Base-by-base conservation (phyloP, 2,329 filamentous ascomycete genomes). In the Emericellopsis atlantica region DNA sequence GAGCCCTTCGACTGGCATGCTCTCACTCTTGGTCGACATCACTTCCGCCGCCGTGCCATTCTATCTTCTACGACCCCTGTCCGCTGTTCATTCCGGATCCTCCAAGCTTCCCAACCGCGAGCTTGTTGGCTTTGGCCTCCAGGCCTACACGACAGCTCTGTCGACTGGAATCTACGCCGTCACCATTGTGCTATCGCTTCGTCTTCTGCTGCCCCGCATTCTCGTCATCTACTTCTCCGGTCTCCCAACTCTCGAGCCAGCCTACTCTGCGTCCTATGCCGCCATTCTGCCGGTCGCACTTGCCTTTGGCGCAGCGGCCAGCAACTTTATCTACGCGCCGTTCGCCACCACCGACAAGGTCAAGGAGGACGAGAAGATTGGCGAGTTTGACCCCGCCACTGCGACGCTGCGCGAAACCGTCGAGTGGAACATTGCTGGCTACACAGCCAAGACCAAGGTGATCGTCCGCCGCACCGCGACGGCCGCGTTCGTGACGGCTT, bases 171-270 rank as follows among this genome's bases (percentile, higher is more conserved):
- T 94, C 46, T 93, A 92, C 64, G 76, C 74, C 42, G 69, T 88
- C n/a, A 67, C 76, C 2, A 62, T 95, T 24, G 84, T 82, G 52
- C 60, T 74, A 40, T 78, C 81, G 41, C 79, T 84, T 57, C 70
- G 72, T 43, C 79, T 79, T 14, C 80, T 79, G 61, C 71, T 95
- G 14, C 85, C 86, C 6, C 60, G 66, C 21, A 76, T 76, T 52
- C 69, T 95, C n/a, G 74, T 88, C 40, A 64, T 77, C 24, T 74
- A 90, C 64, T 95, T 95, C 54, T 64, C 72, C n/a, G 72, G 70
- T 42, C 70, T 95, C 40, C 72, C 74, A 6, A 81, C 78, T 24
- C 67, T 95, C 38, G 72, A 76, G 46, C 69, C 73, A 11, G 83
- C 79, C 3, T 78, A 90, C 55, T 65, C 72, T 18, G 74, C 81